Conservation (phyloP, 305 asterid genomes). For the Fraxinus greggii region DNA sequence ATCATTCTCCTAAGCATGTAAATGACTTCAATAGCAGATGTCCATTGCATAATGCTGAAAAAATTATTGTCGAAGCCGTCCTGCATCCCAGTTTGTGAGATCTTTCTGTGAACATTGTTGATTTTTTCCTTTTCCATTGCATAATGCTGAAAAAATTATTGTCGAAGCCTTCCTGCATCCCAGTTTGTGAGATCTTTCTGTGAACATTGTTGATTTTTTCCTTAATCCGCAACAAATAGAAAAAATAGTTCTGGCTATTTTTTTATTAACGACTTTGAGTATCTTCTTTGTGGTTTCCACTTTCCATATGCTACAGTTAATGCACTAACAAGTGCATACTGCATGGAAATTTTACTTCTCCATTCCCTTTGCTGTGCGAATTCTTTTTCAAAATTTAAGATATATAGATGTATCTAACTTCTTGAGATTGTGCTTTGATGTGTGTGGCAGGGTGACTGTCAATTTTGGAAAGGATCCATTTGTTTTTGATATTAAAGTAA, state of each 20-base stretch:
- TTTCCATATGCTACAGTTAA: neutral
- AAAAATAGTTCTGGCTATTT: neutral
- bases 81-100: neutral
- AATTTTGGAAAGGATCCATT: conserved; percentile 85
- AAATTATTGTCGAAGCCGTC: neutral
- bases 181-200: neutral
- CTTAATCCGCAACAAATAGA: neutral
- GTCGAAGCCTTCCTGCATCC: neutral
- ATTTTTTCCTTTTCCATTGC: neutral
- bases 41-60: neutral
- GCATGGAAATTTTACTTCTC: conserved; percentile 20
- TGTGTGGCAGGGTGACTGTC: conserved; percentile 69
- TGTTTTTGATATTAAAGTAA: conserved; percentile 75
- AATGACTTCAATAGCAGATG: neutral
- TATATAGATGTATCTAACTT: conserved; percentile 15
- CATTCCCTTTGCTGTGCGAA: conserved; percentile 10
- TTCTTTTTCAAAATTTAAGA: conserved; percentile 16
- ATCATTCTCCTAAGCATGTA: neutral
- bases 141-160: neutral
- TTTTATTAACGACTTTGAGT: neutral
- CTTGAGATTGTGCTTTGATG: conserved; percentile 28
- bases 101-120: neutral
- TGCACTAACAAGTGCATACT: neutral
- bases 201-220: neutral
- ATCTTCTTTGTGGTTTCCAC: neutral